Percentiles rank a stretch among this genome's conserved stretches.
These are phyloP conservation scores for Macadamia integrifolia DNA, from an alignment of 164 flowering plant species.

Conservation along the genomic window DNA sequence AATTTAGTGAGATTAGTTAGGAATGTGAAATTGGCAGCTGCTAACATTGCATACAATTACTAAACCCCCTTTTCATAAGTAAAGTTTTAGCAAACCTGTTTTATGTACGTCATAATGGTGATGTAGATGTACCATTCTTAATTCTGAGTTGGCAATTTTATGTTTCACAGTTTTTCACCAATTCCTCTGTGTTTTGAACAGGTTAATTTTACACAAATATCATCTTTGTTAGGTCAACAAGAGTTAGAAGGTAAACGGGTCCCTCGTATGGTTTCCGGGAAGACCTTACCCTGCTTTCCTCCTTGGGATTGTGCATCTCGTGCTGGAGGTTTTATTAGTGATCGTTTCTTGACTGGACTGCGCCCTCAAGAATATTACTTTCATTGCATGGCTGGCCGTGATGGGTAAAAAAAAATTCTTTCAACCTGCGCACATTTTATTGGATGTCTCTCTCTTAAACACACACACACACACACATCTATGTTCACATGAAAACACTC, in stretches of 20 bases:
- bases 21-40: no score
- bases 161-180: conserved; percentile 5
- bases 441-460: background rate
- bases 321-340: conserved; percentile 90
- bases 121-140: background rate
- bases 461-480: no score
- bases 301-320: conserved; percentile 91
- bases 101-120: no score
- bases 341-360: conserved; percentile 87
- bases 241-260: conserved; percentile 95
- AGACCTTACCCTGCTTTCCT: conserved; percentile 85
- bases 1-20: no score
- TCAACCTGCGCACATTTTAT: background rate
- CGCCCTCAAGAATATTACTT: conserved; percentile 98
- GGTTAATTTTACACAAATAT: conserved; percentile 94
- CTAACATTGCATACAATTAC: no score
- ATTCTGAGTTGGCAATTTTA: background rate
- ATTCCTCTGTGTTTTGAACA: conserved; percentile 20
- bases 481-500: no score
- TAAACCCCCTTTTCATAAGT: no score
- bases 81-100: no score
- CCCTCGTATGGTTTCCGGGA: conserved; percentile 97
- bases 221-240: conserved; percentile 88
- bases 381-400: conserved; percentile 99
- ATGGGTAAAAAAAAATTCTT: conserved; percentile 57